Evolutionary conservation across 805 yeast species (phyloP), one percentile per base, ranked within the genome.

Genomic region (Myxozyma mucilagina): DNA sequence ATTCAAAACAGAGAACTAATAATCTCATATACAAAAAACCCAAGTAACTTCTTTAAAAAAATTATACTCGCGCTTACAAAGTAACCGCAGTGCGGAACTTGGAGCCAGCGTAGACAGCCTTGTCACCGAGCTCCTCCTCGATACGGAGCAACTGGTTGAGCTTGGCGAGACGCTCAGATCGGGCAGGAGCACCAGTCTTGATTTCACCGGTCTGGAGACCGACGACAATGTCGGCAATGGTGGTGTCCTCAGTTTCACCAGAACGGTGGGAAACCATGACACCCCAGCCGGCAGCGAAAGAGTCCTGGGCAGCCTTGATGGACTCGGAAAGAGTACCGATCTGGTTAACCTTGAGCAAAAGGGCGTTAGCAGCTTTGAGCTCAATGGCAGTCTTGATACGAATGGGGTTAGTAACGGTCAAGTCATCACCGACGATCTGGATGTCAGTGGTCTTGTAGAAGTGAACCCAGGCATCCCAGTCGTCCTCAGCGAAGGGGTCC

Each of bases 181-280:
- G 92, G 72, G 97, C 97, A 77, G 98, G 98, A 78, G 99, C 98
- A 87, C 99, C 99, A 72, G 97, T 90, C 92, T 93, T 93, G 82
- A 93, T 89, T 85, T 93, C 98, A 79, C 97, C 99, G 70, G 96
- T 74, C 87, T 97, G 90, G 79, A 93, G 85, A 84, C 98, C 98
- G 74, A 94, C 99, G 74, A 90, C 83, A 78, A 93, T 85, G 81
- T 93, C 98, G 76, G 99, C 98, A 79, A 93, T 93, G 84, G 90
- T 87, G 75, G 96, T 87, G 82, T 94, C 99, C 84, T 94, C 99
- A 71, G 97, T 92, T 86, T 93, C 99, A 83, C 99, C 99, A 73
- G 97, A 92, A 87, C 99, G 91, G 90, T 93, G 99, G 75, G 97
- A 92, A 74, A 94, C 98, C 97, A 93, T 92, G 77, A 92, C 97